Evolutionary conservation across 2,329 filamentous ascomycete genomes (phyloP).

Genomic region (Trichoderma hamatum): DNA sequence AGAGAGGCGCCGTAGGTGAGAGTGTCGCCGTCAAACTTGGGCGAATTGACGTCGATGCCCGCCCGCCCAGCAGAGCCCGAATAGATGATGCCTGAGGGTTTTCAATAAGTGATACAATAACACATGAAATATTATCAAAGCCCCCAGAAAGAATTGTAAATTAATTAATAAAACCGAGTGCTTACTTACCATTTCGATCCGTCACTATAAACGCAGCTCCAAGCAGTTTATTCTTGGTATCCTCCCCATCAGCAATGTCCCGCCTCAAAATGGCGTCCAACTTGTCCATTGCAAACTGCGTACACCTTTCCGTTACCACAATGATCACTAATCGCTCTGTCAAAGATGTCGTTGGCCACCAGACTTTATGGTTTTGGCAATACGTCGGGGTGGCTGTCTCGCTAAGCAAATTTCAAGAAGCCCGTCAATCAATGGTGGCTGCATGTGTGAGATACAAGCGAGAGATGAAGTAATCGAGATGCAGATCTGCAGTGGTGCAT

Average conservation of each 20-base stretch:
- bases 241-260: slow-evolving; percentile 36
- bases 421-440: background rate
- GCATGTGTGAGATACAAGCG: background rate
- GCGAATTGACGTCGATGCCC: slow-evolving; percentile 36
- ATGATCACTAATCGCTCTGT: too few species aligned
- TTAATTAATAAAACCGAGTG: background rate
- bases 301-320: too few species aligned
- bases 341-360: too few species aligned
- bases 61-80: slow-evolving; percentile 43
- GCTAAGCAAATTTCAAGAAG: background rate
- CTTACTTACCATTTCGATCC: slow-evolving; percentile 36
- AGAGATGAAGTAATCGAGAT: background rate
- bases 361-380: too few species aligned
- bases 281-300: slow-evolving; percentile 34
- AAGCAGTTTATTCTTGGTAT: slow-evolving; percentile 41
- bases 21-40: slow-evolving; percentile 38
- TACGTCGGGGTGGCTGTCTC: background rate
- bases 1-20: slow-evolving; percentile 47
- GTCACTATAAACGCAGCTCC: slow-evolving; percentile 44
- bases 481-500: background rate
- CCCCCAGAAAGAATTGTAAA: too few species aligned
- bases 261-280: slow-evolving; percentile 38
- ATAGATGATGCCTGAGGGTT: slow-evolving; percentile 40
- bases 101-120: background rate
- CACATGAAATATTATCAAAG: too few species aligned